These are phyloP conservation scores for Hebeloma cylindrosporum DNA, from an alignment of 768 basidiomycete genomes.

Conservation along the genomic window DNA sequence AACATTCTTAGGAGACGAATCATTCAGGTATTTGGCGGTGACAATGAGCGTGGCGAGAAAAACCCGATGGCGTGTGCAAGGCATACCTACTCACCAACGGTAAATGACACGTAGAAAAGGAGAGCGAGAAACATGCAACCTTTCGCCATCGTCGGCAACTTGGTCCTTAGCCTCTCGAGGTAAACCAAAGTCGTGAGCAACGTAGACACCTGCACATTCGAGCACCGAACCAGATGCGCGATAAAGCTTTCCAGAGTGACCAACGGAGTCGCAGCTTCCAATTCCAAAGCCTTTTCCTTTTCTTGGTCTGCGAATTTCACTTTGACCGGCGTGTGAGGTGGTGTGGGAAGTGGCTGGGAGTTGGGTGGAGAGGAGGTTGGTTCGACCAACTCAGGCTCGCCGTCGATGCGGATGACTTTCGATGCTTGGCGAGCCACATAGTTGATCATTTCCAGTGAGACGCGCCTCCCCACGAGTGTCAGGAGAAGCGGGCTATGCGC, in stretches of 20 bases:
- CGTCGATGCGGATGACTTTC: slow-evolving; percentile 71
- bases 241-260: slow-evolving; percentile 86
- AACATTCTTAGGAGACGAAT: slow-evolving; percentile 92
- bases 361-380: slow-evolving; percentile 12
- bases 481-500: slow-evolving; percentile 81
- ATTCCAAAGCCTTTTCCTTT: slow-evolving; percentile 24
- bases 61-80: slow-evolving; percentile 92
- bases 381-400: slow-evolving; percentile 33
- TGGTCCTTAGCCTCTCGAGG: slow-evolving; percentile 80
- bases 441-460: slow-evolving; percentile 82
- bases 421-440: slow-evolving; percentile 80
- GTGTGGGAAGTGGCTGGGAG: slow-evolving; percentile 49
- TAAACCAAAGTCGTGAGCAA: slow-evolving; percentile 90
- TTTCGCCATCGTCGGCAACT: slow-evolving; percentile 81
- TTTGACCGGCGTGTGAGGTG: slow-evolving; percentile 65
- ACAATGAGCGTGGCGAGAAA: slow-evolving; percentile 96
- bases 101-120: background rate
- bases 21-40: slow-evolving; percentile 95
- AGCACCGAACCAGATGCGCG: slow-evolving; percentile 69
- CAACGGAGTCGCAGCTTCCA: slow-evolving; percentile 18
- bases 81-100: slow-evolving; percentile 50
- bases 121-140: slow-evolving; percentile 55
- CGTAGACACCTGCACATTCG: slow-evolving; percentile 89
- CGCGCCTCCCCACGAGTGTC: slow-evolving; percentile 72
- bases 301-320: slow-evolving; percentile 35